Percentiles rank a stretch among this genome's conserved stretches.
Conservation (phyloP, 192 early-diverging fungal species). For the Rhizophagus clarus region DNA sequence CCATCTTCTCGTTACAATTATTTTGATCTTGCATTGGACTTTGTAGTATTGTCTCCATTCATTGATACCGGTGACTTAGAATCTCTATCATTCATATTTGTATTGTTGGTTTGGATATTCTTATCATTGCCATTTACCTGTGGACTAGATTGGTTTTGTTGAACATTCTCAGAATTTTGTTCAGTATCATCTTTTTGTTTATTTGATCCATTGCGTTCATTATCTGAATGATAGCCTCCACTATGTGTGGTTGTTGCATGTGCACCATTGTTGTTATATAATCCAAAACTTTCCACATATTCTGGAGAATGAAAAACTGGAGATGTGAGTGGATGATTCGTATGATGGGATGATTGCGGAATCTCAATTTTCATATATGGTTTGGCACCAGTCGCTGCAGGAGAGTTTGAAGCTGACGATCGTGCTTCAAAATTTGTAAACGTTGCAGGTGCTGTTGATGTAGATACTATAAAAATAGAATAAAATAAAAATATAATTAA, state of each 20-base stretch:
- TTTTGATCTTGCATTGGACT: background rate
- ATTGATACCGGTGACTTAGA: background rate
- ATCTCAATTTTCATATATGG: conserved; percentile 23
- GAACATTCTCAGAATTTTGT: background rate
- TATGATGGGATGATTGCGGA: background rate
- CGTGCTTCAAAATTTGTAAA: conserved; percentile 36
- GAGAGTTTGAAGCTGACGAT: background rate
- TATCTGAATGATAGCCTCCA: conserved; percentile 28
- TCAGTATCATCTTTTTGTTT: background rate
- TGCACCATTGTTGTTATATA: conserved; percentile 17
- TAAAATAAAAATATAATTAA: no score
- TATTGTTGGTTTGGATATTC: background rate
- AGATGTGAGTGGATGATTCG: background rate
- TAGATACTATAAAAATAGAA: conserved; percentile 2
- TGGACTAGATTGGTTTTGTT: background rate
- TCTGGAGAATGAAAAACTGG: conserved; percentile 28
- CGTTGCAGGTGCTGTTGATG: conserved; percentile 20
- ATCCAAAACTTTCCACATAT: conserved; percentile 28
- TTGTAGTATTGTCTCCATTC: background rate
- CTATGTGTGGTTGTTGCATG: background rate
- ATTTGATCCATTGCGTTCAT: background rate
- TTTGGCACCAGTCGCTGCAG: background rate
- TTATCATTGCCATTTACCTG: background rate
- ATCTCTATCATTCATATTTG: background rate
- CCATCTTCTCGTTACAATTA: background rate